phyloP scores from a whole-genome alignment of 2,329 filamentous ascomycete genomes.

The Capronia epimyces region DNA sequence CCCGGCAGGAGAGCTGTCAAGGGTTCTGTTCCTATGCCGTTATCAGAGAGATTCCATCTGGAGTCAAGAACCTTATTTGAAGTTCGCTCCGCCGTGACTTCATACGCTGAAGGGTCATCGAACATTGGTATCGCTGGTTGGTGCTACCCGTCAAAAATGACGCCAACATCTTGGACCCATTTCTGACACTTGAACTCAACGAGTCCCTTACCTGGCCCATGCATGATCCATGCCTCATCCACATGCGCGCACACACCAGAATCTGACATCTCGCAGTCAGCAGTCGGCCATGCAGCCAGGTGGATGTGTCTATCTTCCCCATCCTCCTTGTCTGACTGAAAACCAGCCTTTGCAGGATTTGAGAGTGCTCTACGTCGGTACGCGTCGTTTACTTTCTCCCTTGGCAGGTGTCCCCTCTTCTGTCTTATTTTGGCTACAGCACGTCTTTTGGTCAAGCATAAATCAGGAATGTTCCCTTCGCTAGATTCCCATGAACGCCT shows the following conservation, averaged over 20 bases:
- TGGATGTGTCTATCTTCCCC: constrained; percentile 8
- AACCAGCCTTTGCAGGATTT: not conserved
- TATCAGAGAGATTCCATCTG: not conserved
- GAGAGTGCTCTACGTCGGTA: not conserved
- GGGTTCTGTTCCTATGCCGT: not conserved
- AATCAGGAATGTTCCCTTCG: constrained; percentile 14
- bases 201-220: constrained; percentile 8
- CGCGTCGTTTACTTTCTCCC: not conserved
- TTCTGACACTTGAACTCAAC: not conserved
- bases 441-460: constrained; percentile 3
- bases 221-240: not conserved
- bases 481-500: constrained; percentile 1
- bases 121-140: not conserved
- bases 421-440: not conserved
- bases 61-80: constrained; percentile 7
- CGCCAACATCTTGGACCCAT: constrained; percentile 6
- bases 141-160: constrained; percentile 12
- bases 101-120: constrained; percentile 2
- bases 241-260: constrained; percentile 1
- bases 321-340: not conserved
- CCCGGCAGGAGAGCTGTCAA: not conserved
- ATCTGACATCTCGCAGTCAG: constrained; percentile 9
- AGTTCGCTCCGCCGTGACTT: constrained; percentile 8
- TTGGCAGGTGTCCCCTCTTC: constrained; percentile 1
- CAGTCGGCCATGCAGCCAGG: constrained; percentile 4